Conservation (phyloP, 768 basidiomycete genomes). For the Psilocybe subaeruginosa region DNA sequence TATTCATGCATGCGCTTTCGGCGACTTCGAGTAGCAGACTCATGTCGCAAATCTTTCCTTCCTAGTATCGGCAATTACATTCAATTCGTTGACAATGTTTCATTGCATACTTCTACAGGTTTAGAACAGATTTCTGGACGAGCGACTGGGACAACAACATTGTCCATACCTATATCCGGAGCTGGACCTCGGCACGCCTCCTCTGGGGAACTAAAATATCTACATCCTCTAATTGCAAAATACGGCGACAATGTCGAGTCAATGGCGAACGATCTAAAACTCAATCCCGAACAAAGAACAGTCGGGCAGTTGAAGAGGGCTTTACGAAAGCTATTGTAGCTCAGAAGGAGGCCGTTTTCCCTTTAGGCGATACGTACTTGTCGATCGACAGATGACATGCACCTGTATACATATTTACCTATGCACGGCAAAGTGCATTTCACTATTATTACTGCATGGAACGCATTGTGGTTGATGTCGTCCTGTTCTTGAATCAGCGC, state of each 20-base stretch:
- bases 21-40: not conserved
- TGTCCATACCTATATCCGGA: slow-evolving; percentile 41
- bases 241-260: slow-evolving; percentile 71
- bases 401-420: slow-evolving; percentile 7
- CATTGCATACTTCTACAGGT: slow-evolving; percentile 43
- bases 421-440: not conserved
- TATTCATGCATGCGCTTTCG: not conserved
- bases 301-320: slow-evolving; percentile 74
- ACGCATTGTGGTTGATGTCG: not conserved
- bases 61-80: not conserved
- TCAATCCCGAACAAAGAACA: slow-evolving; percentile 87
- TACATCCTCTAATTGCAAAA: slow-evolving; percentile 65
- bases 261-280: slow-evolving; percentile 80
- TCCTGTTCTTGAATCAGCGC: not conserved
- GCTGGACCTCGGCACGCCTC: slow-evolving; percentile 66
- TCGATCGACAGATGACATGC: slow-evolving; percentile 13
- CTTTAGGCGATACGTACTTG: slow-evolving; percentile 7
- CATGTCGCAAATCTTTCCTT: not conserved
- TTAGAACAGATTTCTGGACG: slow-evolving; percentile 64
- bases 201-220: slow-evolving; percentile 65
- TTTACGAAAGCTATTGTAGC: slow-evolving; percentile 55
- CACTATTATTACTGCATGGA: not conserved
- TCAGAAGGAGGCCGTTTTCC: slow-evolving; percentile 2
- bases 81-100: not conserved
- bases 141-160: slow-evolving; percentile 34